Conservation (phyloP, 352 stramenopile species). For the Globisporangium iwayamae region DNA sequence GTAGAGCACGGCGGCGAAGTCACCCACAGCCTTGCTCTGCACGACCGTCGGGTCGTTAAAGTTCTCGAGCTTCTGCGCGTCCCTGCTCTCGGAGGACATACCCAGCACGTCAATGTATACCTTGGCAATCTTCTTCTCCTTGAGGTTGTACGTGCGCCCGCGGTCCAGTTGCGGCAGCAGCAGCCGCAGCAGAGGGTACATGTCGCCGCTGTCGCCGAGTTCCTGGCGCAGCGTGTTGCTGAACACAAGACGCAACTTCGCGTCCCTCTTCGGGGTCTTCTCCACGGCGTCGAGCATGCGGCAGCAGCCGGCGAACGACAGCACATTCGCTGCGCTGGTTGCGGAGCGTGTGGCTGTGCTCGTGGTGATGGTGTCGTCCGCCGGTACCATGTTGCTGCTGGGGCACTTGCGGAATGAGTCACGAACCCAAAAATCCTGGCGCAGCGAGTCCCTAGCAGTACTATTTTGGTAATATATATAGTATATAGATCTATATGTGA, state of each 20-base stretch:
- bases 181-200: slow-evolving; percentile 75
- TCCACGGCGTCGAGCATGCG: slow-evolving; percentile 68
- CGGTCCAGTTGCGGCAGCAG: slow-evolving; percentile 78
- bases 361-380: not conserved
- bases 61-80: slow-evolving; percentile 76
- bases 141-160: slow-evolving; percentile 84
- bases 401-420: not conserved
- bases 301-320: slow-evolving; percentile 76
- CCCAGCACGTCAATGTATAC: slow-evolving; percentile 74
- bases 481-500: no score
- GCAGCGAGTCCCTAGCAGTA: no score
- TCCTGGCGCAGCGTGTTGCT: slow-evolving; percentile 54
- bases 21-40: slow-evolving; percentile 72
- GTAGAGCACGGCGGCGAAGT: slow-evolving; percentile 76
- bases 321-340: slow-evolving; percentile 3
- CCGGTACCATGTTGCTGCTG: not conserved
- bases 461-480: no score
- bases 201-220: slow-evolving; percentile 42
- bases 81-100: slow-evolving; percentile 52
- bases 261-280: slow-evolving; percentile 65
- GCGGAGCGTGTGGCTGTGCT: no score
- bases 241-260: slow-evolving; percentile 76
- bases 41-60: slow-evolving; percentile 84
- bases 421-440: slow-evolving; percentile 5
- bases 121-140: slow-evolving; percentile 85